Percentiles rank a stretch among this genome's conserved stretches.
These are phyloP conservation scores for Phytophthora colocasiae DNA, from an alignment of 352 stramenopile genomes.

Conservation along the genomic window DNA sequence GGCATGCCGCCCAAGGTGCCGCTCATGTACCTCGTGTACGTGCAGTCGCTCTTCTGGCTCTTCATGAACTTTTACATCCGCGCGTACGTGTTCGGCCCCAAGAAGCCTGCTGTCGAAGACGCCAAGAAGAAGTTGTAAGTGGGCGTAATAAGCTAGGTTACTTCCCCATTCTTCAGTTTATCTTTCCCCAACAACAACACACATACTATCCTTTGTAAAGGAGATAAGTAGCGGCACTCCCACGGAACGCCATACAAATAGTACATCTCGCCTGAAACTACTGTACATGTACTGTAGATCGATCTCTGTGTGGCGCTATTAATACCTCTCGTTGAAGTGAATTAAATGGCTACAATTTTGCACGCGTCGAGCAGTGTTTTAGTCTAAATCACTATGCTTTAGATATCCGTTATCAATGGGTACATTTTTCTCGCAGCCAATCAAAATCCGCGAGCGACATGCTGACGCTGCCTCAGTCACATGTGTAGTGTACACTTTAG, in stretches of 20 bases:
- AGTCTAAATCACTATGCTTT: background rate
- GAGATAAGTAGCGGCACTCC: conserved; percentile 12
- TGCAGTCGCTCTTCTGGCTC: conserved; percentile 95
- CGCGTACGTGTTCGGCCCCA: conserved; percentile 82
- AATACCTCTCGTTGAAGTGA: too few relatives aligned
- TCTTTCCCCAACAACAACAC: conserved; percentile 5
- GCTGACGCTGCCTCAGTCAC: conserved; percentile 17
- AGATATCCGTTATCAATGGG: too few relatives aligned
- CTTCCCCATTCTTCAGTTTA: conserved; percentile 15
- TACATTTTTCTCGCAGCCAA: conserved; percentile 1
- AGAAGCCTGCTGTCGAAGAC: conserved; percentile 38
- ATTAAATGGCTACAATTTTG: too few relatives aligned
- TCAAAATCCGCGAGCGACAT: conserved; percentile 15
- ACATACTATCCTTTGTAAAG: conserved; percentile 25
- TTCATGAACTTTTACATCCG: conserved; percentile 97
- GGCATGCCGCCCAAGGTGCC: conserved; percentile 74
- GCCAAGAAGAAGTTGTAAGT: conserved; percentile 52
- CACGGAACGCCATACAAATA: conserved; percentile 9
- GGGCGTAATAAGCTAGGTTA: conserved; percentile 16
- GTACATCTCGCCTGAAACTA: conserved; percentile 27
- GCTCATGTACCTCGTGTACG: conserved; percentile 93
- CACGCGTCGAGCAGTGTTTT: too few relatives aligned
- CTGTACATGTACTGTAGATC: background rate
- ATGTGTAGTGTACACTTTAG: too few relatives aligned
- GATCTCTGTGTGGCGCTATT: background rate